These are phyloP conservation scores for Clathrospora elynae DNA, from an alignment of 2,329 filamentous ascomycete species.

Conservation along the genomic window DNA sequence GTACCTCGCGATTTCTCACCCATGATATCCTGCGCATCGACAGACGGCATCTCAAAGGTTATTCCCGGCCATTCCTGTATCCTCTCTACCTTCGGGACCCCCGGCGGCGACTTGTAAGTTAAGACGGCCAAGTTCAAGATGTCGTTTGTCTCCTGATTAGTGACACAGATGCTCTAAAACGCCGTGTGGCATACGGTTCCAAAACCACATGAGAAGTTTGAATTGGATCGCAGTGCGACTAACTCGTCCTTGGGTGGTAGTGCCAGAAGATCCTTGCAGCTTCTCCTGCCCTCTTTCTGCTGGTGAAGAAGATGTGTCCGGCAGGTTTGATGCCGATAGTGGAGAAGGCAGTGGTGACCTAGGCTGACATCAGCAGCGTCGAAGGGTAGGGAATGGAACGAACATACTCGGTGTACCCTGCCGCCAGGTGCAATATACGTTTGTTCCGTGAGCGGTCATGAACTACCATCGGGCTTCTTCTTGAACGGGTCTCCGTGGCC, in stretches of 20 bases:
- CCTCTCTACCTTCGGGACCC: neutral
- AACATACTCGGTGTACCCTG: neutral
- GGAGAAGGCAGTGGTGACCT: conserved; percentile 4
- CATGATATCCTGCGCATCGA: conserved; percentile 2
- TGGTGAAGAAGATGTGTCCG: conserved; percentile 10
- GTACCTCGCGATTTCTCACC: no score
- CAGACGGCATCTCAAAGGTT: neutral
- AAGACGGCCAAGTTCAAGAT: neutral
- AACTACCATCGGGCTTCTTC: neutral
- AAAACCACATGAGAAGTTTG: conserved; percentile 11
- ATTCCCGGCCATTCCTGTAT: conserved; percentile 4
- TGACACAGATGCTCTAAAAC: neutral
- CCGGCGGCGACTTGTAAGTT: neutral
- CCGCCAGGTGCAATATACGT: neutral
- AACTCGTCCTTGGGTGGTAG: neutral
- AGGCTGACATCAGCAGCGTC: neutral
- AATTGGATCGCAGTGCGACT: conserved; percentile 1
- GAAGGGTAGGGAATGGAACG: neutral
- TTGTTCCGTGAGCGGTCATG: neutral
- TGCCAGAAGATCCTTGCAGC: conserved; percentile 1
- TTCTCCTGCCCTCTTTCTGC: neutral
- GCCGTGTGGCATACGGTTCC: conserved; percentile 5
- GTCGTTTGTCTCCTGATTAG: neutral
- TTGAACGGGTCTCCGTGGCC: neutral
- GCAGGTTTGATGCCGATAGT: conserved; percentile 6